A percentile compares a stretch with the other conserved stretches of the same genome.
These are phyloP conservation scores for Trichosporon sp. DNA, from an alignment of 1,284 basidiomycete species.

Conservation along the genomic window DNA sequence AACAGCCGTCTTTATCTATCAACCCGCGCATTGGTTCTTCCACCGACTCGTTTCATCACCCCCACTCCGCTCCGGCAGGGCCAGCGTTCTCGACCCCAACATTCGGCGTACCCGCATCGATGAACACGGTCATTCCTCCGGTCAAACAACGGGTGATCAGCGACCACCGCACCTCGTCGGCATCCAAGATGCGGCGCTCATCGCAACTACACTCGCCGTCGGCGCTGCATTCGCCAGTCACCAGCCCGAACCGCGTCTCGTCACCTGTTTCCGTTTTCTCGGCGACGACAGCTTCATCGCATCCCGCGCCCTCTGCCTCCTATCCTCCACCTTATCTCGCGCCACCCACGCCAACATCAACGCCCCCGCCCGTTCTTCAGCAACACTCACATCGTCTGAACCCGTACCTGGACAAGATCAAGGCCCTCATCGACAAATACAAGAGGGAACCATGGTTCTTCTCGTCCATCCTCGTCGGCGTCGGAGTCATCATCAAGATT, in stretches of 20 bases:
- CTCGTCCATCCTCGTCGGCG: neutral
- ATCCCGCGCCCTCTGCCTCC: neutral
- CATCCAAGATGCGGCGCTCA: neutral
- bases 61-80: neutral
- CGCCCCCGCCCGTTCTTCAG: neutral
- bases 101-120: neutral
- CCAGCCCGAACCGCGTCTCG: neutral
- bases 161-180: neutral
- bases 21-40: neutral
- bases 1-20: neutral
- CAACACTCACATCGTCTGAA: neutral
- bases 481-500: slow-evolving; percentile 1
- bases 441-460: neutral
- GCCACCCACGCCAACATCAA: neutral
- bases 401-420: neutral
- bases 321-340: neutral
- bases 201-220: neutral
- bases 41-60: neutral
- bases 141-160: slow-evolving; percentile 3
- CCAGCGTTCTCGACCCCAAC: neutral
- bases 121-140: neutral
- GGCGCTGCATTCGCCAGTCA: neutral
- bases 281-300: neutral
- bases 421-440: neutral
- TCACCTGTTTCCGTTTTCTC: neutral